Conservation (phyloP, 139 green algal species). For the Gonium pectorale region DNA sequence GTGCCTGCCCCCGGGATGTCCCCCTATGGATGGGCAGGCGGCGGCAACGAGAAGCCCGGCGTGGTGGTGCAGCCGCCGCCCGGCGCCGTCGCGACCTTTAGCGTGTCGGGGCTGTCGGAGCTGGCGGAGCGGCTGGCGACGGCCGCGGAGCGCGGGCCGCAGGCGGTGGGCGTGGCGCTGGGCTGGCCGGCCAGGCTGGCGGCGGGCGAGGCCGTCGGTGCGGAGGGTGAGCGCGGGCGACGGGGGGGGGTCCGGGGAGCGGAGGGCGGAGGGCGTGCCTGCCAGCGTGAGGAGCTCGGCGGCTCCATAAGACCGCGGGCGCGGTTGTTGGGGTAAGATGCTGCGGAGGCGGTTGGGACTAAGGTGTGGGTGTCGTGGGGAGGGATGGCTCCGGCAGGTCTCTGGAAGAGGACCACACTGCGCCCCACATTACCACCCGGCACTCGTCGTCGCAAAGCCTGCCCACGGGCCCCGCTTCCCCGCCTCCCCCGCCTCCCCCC, state of each 20-base stretch:
- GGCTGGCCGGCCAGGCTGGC: slow-evolving; percentile 56
- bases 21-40: slow-evolving; percentile 44
- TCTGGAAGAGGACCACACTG: too few species aligned
- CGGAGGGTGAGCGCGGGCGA: background rate
- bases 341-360: too few species aligned
- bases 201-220: slow-evolving; percentile 35
- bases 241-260: background rate
- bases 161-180: slow-evolving; percentile 39
- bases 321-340: too few species aligned
- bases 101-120: slow-evolving; percentile 63
- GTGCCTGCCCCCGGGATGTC: too few species aligned
- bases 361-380: too few species aligned
- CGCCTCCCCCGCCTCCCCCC: background rate
- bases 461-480: too few species aligned
- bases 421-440: too few species aligned
- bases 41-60: slow-evolving; percentile 68
- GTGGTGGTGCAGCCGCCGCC: slow-evolving; percentile 34
- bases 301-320: too few species aligned
- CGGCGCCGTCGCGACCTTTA: slow-evolving; percentile 76
- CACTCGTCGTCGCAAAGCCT: too few species aligned
- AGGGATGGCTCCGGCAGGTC: too few species aligned
- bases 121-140: slow-evolving; percentile 57
- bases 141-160: background rate
- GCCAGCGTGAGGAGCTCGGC: too few species aligned
- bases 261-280: too few species aligned